Conservation (phyloP, 192 early-diverging fungal species). For the Backusella tarrabulga region DNA sequence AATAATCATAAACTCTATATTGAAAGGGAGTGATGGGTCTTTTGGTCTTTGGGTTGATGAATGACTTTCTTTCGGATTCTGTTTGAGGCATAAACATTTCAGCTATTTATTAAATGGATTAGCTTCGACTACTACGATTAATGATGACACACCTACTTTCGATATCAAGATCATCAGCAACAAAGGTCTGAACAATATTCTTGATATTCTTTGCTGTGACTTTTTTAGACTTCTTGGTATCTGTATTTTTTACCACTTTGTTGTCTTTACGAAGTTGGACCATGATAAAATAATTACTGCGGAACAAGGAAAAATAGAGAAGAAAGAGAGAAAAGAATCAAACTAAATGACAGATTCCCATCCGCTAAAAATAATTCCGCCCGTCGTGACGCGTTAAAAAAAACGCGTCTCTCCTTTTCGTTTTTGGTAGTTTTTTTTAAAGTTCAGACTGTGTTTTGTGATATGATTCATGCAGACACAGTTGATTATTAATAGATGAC, state of each 20-base stretch:
- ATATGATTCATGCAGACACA: not conserved
- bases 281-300: not conserved
- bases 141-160: not conserved
- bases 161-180: conserved; percentile 4
- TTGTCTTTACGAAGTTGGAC: not conserved
- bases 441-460: not conserved
- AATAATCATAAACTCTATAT: conserved; percentile 69
- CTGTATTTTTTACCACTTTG: not conserved
- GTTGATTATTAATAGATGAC: not conserved
- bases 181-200: not conserved
- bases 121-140: not conserved
- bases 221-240: not conserved
- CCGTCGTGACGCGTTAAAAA: not conserved
- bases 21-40: conserved; percentile 69
- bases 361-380: not conserved
- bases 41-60: conserved; percentile 52
- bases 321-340: not conserved
- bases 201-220: not conserved
- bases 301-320: not conserved
- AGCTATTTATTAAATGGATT: not conserved
- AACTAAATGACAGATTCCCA: not conserved
- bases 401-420: not conserved
- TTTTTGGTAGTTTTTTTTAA: not conserved
- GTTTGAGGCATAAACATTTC: not conserved
- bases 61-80: conserved; percentile 17